phyloP scores from a whole-genome alignment of 2,329 filamentous ascomycete species.

The Stemphylium beticola region DNA sequence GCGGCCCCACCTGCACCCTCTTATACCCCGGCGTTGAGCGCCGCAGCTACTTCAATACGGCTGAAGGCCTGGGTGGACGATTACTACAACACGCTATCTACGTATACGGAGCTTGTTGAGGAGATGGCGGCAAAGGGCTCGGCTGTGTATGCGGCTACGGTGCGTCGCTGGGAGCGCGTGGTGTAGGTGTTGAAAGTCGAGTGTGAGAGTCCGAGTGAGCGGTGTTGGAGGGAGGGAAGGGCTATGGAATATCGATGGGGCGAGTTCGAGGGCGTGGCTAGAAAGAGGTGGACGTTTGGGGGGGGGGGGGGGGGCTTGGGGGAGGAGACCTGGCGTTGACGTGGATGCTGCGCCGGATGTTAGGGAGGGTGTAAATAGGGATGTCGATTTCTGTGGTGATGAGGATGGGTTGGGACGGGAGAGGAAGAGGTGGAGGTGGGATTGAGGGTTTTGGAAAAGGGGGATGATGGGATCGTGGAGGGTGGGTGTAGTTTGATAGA shows the following conservation, averaged over 20 bases:
- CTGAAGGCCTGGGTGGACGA: background rate
- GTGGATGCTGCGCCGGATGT: background rate
- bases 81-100: background rate
- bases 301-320: slow-evolving; percentile 6
- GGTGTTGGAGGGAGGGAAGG: background rate
- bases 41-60: background rate
- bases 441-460: no score
- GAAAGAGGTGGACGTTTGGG: no score
- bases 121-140: background rate
- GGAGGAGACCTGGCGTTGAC: background rate
- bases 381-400: background rate
- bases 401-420: background rate
- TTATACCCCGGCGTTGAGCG: background rate
- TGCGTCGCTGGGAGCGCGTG: slow-evolving; percentile 4
- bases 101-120: background rate
- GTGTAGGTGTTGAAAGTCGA: background rate
- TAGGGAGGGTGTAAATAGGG: background rate
- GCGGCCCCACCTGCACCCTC: slow-evolving; percentile 1
- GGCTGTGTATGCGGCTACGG: background rate
- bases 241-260: no score
- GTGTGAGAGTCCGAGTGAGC: background rate
- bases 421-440: background rate
- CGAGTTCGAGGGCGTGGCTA: background rate
- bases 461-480: no score
- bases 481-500: no score